Conservation (phyloP, 495 filamentous ascomycete species). For the Viridothelium virens region DNA sequence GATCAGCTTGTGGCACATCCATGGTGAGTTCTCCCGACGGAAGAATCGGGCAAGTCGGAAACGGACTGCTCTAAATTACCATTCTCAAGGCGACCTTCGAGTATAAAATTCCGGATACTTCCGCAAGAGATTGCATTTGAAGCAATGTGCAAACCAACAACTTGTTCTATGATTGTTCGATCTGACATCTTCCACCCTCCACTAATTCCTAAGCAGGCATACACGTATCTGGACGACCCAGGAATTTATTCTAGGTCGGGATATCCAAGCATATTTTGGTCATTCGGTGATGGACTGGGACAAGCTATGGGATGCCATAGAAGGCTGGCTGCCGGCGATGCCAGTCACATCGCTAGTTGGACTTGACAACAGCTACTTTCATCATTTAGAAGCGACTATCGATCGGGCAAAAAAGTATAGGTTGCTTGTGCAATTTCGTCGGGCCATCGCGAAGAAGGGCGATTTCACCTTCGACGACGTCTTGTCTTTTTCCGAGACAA, state of each 20-base stretch:
- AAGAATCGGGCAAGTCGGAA: not conserved
- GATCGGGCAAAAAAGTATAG: not conserved
- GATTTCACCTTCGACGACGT: not conserved
- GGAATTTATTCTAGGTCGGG: not conserved
- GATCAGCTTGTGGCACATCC: not conserved
- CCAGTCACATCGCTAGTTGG: not conserved
- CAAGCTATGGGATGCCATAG: conserved; percentile 1
- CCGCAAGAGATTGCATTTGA: not conserved
- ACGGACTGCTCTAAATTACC: not conserved
- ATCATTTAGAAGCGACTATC: not conserved
- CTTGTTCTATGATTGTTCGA: not conserved
- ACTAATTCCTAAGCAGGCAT: not conserved
- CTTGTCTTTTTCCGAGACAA: not conserved
- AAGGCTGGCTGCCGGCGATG: not conserved
- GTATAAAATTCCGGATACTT: not conserved
- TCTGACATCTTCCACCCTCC: not conserved
- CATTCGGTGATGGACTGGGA: not conserved
- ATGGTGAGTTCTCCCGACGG: not conserved
- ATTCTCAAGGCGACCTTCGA: not conserved
- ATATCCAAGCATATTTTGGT: not conserved
- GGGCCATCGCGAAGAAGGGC: not conserved
- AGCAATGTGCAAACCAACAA: not conserved
- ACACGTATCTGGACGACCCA: not conserved
- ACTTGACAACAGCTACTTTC: not conserved
- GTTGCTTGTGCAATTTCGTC: not conserved